Evolutionary conservation across 495 filamentous ascomycete species (phyloP), one percentile per base, ranked within the genome.

Genomic region (Viridothelium virens): DNA sequence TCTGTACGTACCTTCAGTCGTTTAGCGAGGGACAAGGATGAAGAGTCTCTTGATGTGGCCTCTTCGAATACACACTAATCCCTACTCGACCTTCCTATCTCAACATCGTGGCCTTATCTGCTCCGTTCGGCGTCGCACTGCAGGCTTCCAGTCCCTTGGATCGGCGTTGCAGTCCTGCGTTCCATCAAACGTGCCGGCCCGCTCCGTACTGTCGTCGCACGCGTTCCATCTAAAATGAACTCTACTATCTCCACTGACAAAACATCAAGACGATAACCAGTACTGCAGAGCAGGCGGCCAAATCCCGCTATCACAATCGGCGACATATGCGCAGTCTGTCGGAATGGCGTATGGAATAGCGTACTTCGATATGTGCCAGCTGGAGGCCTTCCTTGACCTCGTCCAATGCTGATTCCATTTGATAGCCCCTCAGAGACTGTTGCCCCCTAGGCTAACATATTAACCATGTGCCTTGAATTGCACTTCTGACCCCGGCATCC

Each of bases 41-140:
- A 44, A 44, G 7, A 44, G 41, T 44, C 41, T 44, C 41, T 14
- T 44, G 41, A 44, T 44, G 7, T 14, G 41, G 7, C 41, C 14
- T 44, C 14, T 44, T 44, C 41, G 14, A 44, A 7, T 7, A 44
- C 41, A 44, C 41, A 25, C 41, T 44, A 7, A 7, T 44, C 41
- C 41, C 14, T 44, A 44, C 41, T 44, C 41, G 6, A 44, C 41
- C 53, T 59, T 59, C 53, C 53, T 36, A 59, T 53, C 53, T 18
- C 53, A 59, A 11, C 18, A 31, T n/a, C 18, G 10, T 14, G 7
- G 31, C 14, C 53, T 59, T 59, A 59, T 59, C 53, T 59, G 6
- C 5, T 59, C 53, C 53, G 53, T 11, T 59, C 31, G 53, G 53
- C 31, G 53, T 59, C 53, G 53, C 18, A 59, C 53, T 59, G 53